Percentiles rank a stretch among this genome's conserved stretches.
phyloP scores from a whole-genome alignment of 1,139 yeast genomes.

The Geotrichum phurueaensis region DNA sequence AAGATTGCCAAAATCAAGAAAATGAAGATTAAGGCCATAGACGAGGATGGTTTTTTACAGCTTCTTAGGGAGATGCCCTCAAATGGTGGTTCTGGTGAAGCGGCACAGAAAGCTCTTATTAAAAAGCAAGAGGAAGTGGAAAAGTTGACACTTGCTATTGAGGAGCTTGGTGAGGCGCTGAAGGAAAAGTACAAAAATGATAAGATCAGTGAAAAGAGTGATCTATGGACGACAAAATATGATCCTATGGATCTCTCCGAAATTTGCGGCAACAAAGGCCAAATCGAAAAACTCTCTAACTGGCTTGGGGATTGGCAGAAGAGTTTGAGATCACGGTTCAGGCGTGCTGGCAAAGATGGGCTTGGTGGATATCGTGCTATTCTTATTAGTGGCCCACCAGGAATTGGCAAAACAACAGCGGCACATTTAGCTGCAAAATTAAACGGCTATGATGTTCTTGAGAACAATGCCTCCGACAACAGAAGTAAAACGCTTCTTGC shows the following conservation, averaged over 20 bases:
- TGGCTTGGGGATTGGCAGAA: constrained; percentile 82
- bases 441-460: constrained; percentile 73
- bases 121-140: constrained; percentile 65
- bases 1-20: constrained; percentile 75
- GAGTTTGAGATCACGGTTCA: constrained; percentile 51
- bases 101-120: constrained; percentile 63
- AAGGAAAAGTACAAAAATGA: constrained; percentile 25
- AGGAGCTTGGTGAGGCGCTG: constrained; percentile 39
- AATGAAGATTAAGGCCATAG: constrained; percentile 69
- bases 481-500: constrained; percentile 71
- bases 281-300: constrained; percentile 52
- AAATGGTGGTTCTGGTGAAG: constrained; percentile 79
- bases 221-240: constrained; percentile 83
- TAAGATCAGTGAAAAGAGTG: neutral
- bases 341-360: constrained; percentile 49
- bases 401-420: constrained; percentile 86
- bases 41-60: constrained; percentile 77
- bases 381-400: constrained; percentile 86
- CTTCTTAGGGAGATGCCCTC: constrained; percentile 76
- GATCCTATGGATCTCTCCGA: constrained; percentile 74
- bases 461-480: constrained; percentile 87
- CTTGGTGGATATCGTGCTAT: constrained; percentile 69
- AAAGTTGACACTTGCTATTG: constrained; percentile 44
- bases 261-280: constrained; percentile 85
- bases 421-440: constrained; percentile 81